A percentile compares a stretch with the other conserved stretches of the same genome.
Conservation (phyloP, 2,329 filamentous ascomycete species). For the Ceratocystiopsis minuta region DNA sequence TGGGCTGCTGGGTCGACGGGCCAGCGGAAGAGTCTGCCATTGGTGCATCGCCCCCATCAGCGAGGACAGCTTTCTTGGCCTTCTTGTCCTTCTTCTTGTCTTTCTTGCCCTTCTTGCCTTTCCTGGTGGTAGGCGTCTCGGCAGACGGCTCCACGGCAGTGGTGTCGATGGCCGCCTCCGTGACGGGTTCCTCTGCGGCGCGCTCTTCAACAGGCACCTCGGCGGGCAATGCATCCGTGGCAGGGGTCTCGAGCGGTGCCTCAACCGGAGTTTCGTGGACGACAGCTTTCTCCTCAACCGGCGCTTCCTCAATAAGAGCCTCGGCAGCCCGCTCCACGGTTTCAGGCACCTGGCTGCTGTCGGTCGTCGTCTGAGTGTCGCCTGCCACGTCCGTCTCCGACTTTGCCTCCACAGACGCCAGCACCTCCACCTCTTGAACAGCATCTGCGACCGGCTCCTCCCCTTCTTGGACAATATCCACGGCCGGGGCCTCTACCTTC, state of each 20-base stretch:
- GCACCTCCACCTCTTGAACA: background rate
- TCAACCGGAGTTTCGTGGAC: no score
- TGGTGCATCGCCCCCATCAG: background rate
- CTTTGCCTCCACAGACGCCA: background rate
- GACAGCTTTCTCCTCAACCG: no score
- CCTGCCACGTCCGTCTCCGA: background rate
- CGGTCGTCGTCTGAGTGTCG: conserved; percentile 13
- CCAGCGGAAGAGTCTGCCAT: background rate
- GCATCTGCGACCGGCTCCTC: background rate
- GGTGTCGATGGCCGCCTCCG: background rate
- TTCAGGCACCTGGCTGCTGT: background rate
- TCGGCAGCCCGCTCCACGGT: background rate
- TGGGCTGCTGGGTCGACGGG: no score
- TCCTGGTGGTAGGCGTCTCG: no score
- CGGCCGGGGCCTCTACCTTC: no score
- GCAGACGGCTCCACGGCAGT: no score
- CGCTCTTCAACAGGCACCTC: no score
- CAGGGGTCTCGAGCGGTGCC: background rate
- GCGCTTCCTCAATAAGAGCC: background rate
- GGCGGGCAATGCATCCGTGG: no score
- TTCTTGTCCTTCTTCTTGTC: conserved; percentile 6
- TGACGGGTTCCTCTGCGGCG: no score
- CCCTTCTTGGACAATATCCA: background rate
- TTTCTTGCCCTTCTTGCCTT: conserved; percentile 4
- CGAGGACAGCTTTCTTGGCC: conserved; percentile 12